These are phyloP conservation scores for Fraxinus angustifolia DNA, from an alignment of 305 asterid genomes.

Conservation along the genomic window DNA sequence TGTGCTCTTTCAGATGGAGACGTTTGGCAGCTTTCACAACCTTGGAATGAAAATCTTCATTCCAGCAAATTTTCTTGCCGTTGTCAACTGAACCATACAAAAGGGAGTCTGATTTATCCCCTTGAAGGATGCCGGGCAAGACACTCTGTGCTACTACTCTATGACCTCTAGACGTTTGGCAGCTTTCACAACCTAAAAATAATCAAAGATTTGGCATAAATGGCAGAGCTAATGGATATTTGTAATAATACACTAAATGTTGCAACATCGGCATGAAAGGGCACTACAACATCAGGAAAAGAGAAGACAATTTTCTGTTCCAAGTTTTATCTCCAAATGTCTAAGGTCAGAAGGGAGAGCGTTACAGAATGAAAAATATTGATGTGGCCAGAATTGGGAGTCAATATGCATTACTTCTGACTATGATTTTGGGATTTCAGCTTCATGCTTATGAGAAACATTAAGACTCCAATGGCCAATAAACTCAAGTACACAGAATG, in stretches of 20 bases:
- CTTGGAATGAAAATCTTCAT: slow-evolving; percentile 84
- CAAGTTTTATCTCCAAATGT: background rate
- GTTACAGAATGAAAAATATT: slow-evolving; percentile 1
- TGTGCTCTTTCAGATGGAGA: slow-evolving; percentile 82
- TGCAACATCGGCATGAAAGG: background rate
- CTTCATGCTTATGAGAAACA: slow-evolving; percentile 4
- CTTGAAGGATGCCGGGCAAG: slow-evolving; percentile 95
- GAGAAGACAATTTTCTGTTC: background rate
- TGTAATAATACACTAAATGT: background rate
- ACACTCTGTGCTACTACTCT: too few relatives aligned
- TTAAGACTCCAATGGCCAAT: background rate
- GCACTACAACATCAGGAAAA: background rate
- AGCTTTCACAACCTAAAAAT: slow-evolving; percentile 73
- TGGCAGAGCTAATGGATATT: background rate
- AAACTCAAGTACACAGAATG: background rate
- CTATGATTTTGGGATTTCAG: background rate
- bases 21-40: slow-evolving; percentile 67
- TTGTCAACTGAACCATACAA: slow-evolving; percentile 93
- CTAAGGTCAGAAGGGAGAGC: background rate
- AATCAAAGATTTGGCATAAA: slow-evolving; percentile 12
- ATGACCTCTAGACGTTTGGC: slow-evolving; percentile 53
- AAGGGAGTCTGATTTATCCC: slow-evolving; percentile 92
- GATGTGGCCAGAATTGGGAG: background rate
- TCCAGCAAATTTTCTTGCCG: slow-evolving; percentile 95
- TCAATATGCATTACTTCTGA: background rate